phyloP scores from a whole-genome alignment of 352 stramenopile species.

The Phytopythium chamaehyphon region DNA sequence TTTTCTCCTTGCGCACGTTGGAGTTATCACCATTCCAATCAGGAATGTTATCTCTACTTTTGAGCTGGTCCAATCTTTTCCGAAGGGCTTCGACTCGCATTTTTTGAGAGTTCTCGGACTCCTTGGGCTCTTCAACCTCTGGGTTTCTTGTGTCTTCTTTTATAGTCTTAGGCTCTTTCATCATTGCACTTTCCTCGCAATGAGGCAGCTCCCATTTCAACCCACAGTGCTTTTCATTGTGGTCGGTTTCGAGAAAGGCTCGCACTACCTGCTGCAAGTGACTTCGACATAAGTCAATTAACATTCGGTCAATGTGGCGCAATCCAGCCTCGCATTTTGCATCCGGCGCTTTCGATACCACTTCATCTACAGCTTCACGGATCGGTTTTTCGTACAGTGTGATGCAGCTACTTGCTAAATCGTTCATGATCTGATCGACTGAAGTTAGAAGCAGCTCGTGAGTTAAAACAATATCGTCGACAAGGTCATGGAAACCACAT shows the following conservation, averaged over 20 bases:
- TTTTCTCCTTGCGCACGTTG: no score
- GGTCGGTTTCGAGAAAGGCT: constrained; percentile 36
- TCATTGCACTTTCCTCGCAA: no score
- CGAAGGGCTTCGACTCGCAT: no score
- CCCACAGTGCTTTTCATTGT: constrained; percentile 19
- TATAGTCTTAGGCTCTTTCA: no score
- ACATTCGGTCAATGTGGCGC: constrained; percentile 32
- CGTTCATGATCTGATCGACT: constrained; percentile 38
- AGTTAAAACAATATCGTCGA: constrained; percentile 50
- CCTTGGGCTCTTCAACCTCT: no score
- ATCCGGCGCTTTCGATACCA: constrained; percentile 9
- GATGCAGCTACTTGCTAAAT: constrained; percentile 33
- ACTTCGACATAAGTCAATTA: constrained; percentile 46
- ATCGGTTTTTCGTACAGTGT: constrained; percentile 41
- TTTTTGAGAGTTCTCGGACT: no score
- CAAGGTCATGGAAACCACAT: constrained; percentile 47
- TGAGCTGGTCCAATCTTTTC: no score
- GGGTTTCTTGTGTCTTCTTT: no score
- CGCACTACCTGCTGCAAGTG: constrained; percentile 48
- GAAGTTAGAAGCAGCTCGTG: constrained; percentile 26
- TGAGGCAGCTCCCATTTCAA: not conserved
- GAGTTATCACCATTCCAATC: no score
- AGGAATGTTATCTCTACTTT: no score
- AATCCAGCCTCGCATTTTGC: constrained; percentile 21
- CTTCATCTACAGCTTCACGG: constrained; percentile 17